Evolutionary conservation across 1,139 yeast genomes (phyloP).

Genomic region (Candida dubliniensis): DNA sequence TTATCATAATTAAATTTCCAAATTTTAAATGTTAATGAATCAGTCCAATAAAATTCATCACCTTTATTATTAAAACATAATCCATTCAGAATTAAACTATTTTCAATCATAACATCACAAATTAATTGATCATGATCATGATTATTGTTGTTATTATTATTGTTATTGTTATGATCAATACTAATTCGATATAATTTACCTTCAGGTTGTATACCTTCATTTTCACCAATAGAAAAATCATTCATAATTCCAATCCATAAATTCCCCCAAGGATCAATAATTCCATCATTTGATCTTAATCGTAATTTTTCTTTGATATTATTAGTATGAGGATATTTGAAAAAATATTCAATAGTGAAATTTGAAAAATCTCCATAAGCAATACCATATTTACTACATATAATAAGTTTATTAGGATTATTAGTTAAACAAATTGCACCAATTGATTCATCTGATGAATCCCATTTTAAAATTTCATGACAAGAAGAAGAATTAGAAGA

Average conservation of each 20-base stretch:
- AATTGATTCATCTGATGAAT: conserved; percentile 39
- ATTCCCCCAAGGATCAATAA: conserved; percentile 66
- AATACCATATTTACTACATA: conserved; percentile 61
- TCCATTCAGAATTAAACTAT: conserved; percentile 69
- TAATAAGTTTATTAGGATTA: conserved; percentile 41
- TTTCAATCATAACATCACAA: conserved; percentile 32
- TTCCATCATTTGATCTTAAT: conserved; percentile 73
- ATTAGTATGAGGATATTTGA: conserved; percentile 42
- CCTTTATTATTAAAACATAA: conserved; percentile 62
- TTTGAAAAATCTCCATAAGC: conserved; percentile 49
- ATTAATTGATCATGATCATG: too few relatives aligned
- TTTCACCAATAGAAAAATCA: conserved; percentile 40
- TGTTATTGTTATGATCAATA: too few relatives aligned
- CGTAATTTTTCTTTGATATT: conserved; percentile 14
- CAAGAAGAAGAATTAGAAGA: conserved; percentile 4
- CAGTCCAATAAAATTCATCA: conserved; percentile 66
- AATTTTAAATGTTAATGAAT: conserved; percentile 58
- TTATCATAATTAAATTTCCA: conserved; percentile 63
- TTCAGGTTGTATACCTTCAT: conserved; percentile 28
- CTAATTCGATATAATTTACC: conserved; percentile 47
- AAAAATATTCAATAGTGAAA: conserved; percentile 41
- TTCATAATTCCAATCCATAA: conserved; percentile 77
- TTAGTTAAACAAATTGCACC: conserved; percentile 66
- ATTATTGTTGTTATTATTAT: too few relatives aligned
- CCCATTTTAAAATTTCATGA: conserved; percentile 44